Evolutionary conservation across 352 stramenopile species (phyloP).

Genomic region (Phytophthora lateralis): DNA sequence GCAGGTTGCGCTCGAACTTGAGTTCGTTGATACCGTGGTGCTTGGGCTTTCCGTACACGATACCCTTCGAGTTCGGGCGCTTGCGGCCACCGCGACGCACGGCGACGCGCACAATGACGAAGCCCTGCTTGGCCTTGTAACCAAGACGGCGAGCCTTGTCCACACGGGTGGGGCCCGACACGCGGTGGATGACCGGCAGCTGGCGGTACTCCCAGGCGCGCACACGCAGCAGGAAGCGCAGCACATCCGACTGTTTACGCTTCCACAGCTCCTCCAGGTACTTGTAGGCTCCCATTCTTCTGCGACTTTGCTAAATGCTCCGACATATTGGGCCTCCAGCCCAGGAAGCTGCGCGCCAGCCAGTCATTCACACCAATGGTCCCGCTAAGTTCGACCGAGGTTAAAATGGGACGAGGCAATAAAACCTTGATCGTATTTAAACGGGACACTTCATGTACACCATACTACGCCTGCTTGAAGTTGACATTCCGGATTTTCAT

Average conservation of each 20-base stretch:
- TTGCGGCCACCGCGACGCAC: constrained; percentile 99
- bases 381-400: constrained; percentile 5
- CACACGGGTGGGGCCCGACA: constrained; percentile 95
- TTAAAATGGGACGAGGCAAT: not conserved
- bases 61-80: constrained; percentile 99
- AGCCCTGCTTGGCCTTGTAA: constrained; percentile 99
- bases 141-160: constrained; percentile 99
- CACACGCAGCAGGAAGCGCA: constrained; percentile 99
- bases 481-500: constrained; percentile 2
- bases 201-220: constrained; percentile 99
- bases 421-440: not conserved
- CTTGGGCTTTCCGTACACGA: constrained; percentile 99
- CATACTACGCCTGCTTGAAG: constrained; percentile 12
- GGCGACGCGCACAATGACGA: constrained; percentile 96
- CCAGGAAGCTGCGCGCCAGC: constrained; percentile 3
- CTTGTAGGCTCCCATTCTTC: constrained; percentile 99
- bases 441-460: not conserved
- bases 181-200: constrained; percentile 95
- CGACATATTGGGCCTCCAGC: not conserved
- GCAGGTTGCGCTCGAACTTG: constrained; percentile 99
- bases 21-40: constrained; percentile 99
- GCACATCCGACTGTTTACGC: constrained; percentile 99
- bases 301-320: constrained; percentile 49
- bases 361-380: constrained; percentile 15
- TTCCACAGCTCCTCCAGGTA: constrained; percentile 99